These are phyloP conservation scores for Psophocarpus tetragonolobus DNA, from an alignment of 306 rosid species.

Conservation along the genomic window DNA sequence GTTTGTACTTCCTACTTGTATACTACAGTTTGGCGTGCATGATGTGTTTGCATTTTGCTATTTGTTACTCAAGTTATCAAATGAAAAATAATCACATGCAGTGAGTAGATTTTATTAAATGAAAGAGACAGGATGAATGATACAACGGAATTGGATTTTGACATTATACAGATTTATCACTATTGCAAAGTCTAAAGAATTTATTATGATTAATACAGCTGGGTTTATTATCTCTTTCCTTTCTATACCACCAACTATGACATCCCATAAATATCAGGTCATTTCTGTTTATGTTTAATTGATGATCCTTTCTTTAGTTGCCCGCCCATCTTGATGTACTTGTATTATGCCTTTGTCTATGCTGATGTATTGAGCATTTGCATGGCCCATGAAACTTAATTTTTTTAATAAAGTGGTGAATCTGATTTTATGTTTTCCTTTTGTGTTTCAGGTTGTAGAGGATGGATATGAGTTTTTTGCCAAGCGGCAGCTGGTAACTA, in stretches of 20 bases:
- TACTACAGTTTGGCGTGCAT: neutral
- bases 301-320: neutral
- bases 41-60: neutral
- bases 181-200: neutral
- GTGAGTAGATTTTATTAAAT: slow-evolving; percentile 7
- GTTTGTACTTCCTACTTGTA: neutral
- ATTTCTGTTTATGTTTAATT: slow-evolving; percentile 5
- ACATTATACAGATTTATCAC: neutral
- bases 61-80: neutral
- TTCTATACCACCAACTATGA: slow-evolving; percentile 3
- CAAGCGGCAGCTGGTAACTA: slow-evolving; percentile 48
- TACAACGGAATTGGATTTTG: neutral
- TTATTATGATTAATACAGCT: neutral
- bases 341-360: neutral
- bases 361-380: neutral
- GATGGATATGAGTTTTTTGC: slow-evolving; percentile 56
- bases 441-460: slow-evolving; percentile 45
- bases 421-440: slow-evolving; percentile 14
- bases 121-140: slow-evolving; percentile 8
- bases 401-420: neutral
- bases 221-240: slow-evolving; percentile 27
- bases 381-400: neutral
- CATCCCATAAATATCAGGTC: neutral
- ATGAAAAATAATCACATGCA: neutral
- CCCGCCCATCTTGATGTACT: neutral